Evolutionary conservation across 2,329 filamentous ascomycete species (phyloP), one percentile per base, ranked within the genome.

Genomic region (Meredithiella fracta): DNA sequence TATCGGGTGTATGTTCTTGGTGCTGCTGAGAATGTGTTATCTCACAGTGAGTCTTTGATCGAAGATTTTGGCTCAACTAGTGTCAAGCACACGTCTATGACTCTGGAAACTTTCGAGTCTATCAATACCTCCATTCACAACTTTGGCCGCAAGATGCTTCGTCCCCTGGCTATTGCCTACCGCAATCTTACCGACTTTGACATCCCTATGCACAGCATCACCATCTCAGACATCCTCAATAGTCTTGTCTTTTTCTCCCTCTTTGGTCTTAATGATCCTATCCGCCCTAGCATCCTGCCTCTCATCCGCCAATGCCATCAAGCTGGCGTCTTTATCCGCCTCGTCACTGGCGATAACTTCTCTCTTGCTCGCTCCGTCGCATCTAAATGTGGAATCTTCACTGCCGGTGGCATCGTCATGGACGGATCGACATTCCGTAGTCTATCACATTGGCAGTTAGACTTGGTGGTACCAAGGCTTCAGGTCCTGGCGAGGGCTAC

Each of bases 401-500:
- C 74, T 22, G 59, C 66, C n/a, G 77, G 63, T 8, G 78, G 78
- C 60, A 76, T 82, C 44, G 79, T 79, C 60, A 81, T 83, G 68
- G 68, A 71, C 15, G 69, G 69, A 0, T 61, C 58, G 64, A 79
- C 64, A 69, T 84, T 84, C 72, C 59, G 80, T 69, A 67, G 77
- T 73, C 67, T 71, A 2, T 64, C 62, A 1, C 80, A 81, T 38
- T 51, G 75, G 65, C 62, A 73, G 15, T 63, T 68, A 65, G 65
- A 76, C 53, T 69, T 70, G 1, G 67, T 79, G 22, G 77, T 83
- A 42, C 79, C 78, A 4, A 76, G 80, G 49, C 72, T 86, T 1
- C 81, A 82, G 61, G 80, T 86, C 17, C 72, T 86, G 47, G 82
- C 82, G 26, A 74, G 82, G 52, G 84, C 82, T 0, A 83, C 79